phyloP scores from a whole-genome alignment of 2,329 filamentous ascomycete genomes.

The Geosmithia putterillii region DNA sequence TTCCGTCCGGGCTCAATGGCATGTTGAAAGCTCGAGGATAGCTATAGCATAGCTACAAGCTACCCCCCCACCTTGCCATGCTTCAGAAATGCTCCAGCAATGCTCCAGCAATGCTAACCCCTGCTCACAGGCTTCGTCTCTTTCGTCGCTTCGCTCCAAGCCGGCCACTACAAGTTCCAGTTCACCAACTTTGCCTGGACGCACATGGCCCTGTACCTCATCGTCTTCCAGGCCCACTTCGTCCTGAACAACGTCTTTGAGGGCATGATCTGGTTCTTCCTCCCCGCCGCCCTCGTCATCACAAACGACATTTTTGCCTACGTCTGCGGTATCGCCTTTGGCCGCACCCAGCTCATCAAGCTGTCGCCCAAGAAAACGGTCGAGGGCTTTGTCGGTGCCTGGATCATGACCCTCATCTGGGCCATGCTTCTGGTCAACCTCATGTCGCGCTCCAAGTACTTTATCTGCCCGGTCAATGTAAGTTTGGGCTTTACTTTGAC shows the following conservation, averaged over 20 bases:
- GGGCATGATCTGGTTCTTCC: conserved; percentile 99
- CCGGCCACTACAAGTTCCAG: conserved; percentile 94
- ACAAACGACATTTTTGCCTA: conserved; percentile 99
- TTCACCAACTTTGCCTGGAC: conserved; percentile 99
- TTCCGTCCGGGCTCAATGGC: no score
- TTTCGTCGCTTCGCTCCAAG: conserved; percentile 89
- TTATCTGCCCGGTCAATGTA: conserved; percentile 91
- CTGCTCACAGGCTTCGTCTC: conserved; percentile 75
- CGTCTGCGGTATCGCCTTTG: conserved; percentile 93
- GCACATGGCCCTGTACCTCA: conserved; percentile 96
- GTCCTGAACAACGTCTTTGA: conserved; percentile 99
- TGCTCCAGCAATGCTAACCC: neutral
- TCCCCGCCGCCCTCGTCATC: conserved; percentile 88
- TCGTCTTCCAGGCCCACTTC: conserved; percentile 96
- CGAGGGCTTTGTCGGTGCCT: conserved; percentile 91
- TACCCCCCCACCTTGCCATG: no score
- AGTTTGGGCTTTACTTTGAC: conserved; percentile 11
- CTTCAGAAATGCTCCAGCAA: no score
- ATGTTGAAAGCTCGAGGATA: no score
- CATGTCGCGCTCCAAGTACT: conserved; percentile 86
- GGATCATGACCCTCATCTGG: conserved; percentile 87
- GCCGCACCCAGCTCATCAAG: conserved; percentile 92
- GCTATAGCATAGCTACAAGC: no score
- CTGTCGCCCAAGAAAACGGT: conserved; percentile 98
- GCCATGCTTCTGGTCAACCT: conserved; percentile 72